Conservation (phyloP, 2,329 filamentous ascomycete genomes). For the Calonectria hongkongensis region DNA sequence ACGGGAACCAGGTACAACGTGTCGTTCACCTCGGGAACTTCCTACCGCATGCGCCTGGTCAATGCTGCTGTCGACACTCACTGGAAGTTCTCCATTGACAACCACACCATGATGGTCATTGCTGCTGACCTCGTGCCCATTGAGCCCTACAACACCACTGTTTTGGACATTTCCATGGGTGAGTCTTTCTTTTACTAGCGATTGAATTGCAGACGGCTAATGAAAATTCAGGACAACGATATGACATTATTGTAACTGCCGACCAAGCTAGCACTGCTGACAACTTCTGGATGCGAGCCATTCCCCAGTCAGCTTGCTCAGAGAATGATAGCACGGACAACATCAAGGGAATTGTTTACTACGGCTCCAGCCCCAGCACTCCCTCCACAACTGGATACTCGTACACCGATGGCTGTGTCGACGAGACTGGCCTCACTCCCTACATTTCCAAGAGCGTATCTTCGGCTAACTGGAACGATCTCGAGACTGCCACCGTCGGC, state of each 20-base stretch:
- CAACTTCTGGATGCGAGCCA: conserved; percentile 71
- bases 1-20: conserved; percentile 60
- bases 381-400: conserved; percentile 42
- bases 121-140: conserved; percentile 74
- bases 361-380: conserved; percentile 54
- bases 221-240: conserved; percentile 64
- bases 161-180: conserved; percentile 44
- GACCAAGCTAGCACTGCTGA: conserved; percentile 57
- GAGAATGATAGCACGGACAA: conserved; percentile 63
- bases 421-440: conserved; percentile 61
- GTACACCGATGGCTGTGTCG: conserved; percentile 56
- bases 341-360: conserved; percentile 70
- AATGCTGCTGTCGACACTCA: conserved; percentile 65
- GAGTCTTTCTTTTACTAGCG: neutral
- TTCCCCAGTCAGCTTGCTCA: conserved; percentile 65
- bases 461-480: conserved; percentile 52
- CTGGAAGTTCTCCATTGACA: conserved; percentile 70
- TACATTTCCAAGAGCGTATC: conserved; percentile 59
- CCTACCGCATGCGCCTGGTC: conserved; percentile 67
- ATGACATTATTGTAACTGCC: conserved; percentile 69
- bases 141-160: conserved; percentile 68
- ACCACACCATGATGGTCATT: conserved; percentile 75
- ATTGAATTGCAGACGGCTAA: neutral
- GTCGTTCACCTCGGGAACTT: conserved; percentile 62
- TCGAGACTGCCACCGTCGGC: conserved; percentile 55